A percentile compares a stretch with the other conserved stretches of the same genome.
Evolutionary conservation across 1,284 basidiomycete genomes (phyloP).

Genomic region (Apiotrichum gamsii): DNA sequence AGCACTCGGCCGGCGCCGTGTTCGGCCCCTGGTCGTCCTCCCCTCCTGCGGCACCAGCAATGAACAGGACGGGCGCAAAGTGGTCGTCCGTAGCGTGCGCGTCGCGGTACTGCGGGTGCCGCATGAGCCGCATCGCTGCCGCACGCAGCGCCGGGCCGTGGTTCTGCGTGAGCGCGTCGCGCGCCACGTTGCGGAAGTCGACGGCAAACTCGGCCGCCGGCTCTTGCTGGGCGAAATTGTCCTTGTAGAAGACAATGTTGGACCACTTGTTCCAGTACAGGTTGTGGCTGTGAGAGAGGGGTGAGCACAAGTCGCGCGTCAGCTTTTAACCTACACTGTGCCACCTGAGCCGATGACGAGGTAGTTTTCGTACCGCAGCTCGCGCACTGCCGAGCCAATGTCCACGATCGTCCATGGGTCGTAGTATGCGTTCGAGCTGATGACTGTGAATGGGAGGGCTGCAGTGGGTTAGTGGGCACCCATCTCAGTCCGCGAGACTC

Average conservation of each 20-base stretch:
- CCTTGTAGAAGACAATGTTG: constrained; percentile 20
- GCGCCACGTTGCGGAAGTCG: constrained; percentile 25
- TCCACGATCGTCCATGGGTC: constrained; percentile 3
- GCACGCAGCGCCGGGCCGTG: constrained; percentile 9
- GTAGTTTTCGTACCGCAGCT: constrained; percentile 20
- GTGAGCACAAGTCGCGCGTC: no score
- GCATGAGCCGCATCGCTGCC: constrained; percentile 20
- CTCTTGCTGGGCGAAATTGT: constrained; percentile 25
- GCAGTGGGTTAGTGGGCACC: no score
- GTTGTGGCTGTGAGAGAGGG: constrained; percentile 17
- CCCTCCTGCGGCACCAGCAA: constrained; percentile 27
- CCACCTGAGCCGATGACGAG: constrained; percentile 30
- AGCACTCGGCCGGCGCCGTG: constrained; percentile 27
- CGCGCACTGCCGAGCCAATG: constrained; percentile 24
- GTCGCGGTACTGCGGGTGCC: constrained; percentile 27
- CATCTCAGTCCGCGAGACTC: no score
- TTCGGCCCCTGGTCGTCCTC: constrained; percentile 25
- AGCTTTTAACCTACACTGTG: constrained; percentile 14
- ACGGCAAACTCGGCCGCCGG: constrained; percentile 29
- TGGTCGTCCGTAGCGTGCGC: constrained; percentile 35
- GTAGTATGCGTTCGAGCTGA: constrained; percentile 15
- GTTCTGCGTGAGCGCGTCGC: constrained; percentile 23
- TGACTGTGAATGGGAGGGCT: no score
- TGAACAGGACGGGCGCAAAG: constrained; percentile 23
- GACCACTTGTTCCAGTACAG: constrained; percentile 29